These are phyloP conservation scores for Panaeolus papilionaceus DNA, from an alignment of 768 basidiomycete species.

Conservation along the genomic window DNA sequence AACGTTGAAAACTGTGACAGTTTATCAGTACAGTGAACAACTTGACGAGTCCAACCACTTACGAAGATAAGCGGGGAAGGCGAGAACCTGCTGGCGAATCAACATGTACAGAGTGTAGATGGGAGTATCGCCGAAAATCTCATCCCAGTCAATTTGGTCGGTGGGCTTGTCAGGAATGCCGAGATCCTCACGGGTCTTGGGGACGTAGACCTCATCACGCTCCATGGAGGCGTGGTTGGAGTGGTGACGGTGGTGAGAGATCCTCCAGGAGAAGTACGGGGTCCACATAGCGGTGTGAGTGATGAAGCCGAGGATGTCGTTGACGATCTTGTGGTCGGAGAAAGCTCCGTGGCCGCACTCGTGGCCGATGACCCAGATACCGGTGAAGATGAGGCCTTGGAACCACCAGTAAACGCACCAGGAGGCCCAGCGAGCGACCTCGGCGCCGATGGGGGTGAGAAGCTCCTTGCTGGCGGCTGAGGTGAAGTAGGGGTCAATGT, in stretches of 20 bases:
- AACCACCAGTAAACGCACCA: conserved; percentile 67
- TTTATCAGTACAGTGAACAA: too few relatives aligned
- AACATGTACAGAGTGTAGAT: conserved; percentile 63
- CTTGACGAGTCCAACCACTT: too few relatives aligned
- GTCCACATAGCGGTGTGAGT: conserved; percentile 57
- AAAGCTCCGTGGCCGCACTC: conserved; percentile 68
- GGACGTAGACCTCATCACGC: conserved; percentile 64
- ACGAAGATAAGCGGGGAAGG: conserved; percentile 69
- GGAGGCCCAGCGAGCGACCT: conserved; percentile 45
- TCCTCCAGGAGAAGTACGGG: conserved; percentile 61
- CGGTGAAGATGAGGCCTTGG: conserved; percentile 62
- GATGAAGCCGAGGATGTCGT: conserved; percentile 55
- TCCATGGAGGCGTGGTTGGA: conserved; percentile 59
- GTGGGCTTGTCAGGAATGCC: conserved; percentile 48
- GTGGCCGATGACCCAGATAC: conserved; percentile 66
- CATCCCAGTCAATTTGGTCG: conserved; percentile 53
- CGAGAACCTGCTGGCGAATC: conserved; percentile 61
- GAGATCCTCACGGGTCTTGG: conserved; percentile 62
- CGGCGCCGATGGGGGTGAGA: conserved; percentile 42
- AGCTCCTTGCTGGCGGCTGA: conserved; percentile 25
- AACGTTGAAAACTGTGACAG: conserved; percentile 64
- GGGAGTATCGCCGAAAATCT: conserved; percentile 64
- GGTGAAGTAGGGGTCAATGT: conserved; percentile 50
- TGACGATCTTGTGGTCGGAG: conserved; percentile 52
- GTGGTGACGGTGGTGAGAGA: conserved; percentile 60